Percentiles rank a stretch among this genome's conserved stretches.
Evolutionary conservation across 2,329 filamentous ascomycete genomes (phyloP).

Genomic region (Curvularia lunata): DNA sequence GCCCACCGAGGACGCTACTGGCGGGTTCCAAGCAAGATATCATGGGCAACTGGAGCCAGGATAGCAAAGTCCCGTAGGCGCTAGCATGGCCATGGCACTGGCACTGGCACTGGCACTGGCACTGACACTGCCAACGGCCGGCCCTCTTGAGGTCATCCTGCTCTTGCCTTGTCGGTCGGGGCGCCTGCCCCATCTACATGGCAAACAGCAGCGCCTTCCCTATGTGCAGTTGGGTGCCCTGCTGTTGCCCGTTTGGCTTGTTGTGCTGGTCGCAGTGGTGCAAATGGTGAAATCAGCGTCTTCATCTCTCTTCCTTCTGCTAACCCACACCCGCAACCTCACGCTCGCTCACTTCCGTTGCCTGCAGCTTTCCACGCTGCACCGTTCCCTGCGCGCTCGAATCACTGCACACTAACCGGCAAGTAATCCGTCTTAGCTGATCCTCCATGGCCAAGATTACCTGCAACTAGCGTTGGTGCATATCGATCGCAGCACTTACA

Average conservation of each 20-base stretch:
- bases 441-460: slow-evolving; percentile 12
- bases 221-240: not conserved
- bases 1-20: not conserved
- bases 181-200: slow-evolving; percentile 4
- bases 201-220: slow-evolving; percentile 3
- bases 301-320: not conserved
- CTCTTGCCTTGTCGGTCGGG: slow-evolving; percentile 7
- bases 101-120: not conserved
- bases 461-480: slow-evolving; percentile 20
- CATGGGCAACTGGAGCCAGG: slow-evolving; percentile 2
- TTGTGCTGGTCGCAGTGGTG: not conserved
- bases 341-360: not conserved
- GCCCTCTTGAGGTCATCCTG: slow-evolving; percentile 11
- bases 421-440: slow-evolving; percentile 18
- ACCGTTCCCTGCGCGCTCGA: slow-evolving; percentile 7
- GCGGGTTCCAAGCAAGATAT: not conserved
- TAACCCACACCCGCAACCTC: not conserved
- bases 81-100: slow-evolving; percentile 12
- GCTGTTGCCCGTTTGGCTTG: slow-evolving; percentile 3
- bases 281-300: not conserved
- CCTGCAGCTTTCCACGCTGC: slow-evolving; percentile 5
- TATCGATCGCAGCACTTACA: slow-evolving; percentile 13
- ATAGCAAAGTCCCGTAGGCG: slow-evolving; percentile 5
- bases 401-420: slow-evolving; percentile 16
- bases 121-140: not conserved